Evolutionary conservation across 2,329 filamentous ascomycete species (phyloP).

Genomic region (Madurella mycetomatis): DNA sequence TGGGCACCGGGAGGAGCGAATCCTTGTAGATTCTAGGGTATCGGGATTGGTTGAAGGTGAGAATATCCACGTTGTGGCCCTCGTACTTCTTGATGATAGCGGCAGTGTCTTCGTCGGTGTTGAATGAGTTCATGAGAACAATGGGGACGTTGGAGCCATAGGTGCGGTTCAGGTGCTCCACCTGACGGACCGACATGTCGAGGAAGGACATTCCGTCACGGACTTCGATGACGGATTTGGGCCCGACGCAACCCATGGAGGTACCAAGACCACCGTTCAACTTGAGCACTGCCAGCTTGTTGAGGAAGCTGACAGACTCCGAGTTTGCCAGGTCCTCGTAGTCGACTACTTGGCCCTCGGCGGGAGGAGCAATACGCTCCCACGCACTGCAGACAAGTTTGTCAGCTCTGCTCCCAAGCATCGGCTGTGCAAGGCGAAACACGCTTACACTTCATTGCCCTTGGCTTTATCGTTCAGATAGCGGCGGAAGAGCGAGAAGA

Average conservation of each 20-base stretch:
- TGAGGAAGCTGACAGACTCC: constrained; percentile 89
- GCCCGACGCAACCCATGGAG: constrained; percentile 98
- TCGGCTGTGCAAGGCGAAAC: background rate
- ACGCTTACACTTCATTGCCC: constrained; percentile 78
- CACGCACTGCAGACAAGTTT: constrained; percentile 62
- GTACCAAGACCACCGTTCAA: constrained; percentile 98
- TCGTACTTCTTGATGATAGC: constrained; percentile 99
- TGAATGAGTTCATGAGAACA: constrained; percentile 99
- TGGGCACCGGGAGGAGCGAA: constrained; percentile 91
- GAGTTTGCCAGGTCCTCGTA: constrained; percentile 87
- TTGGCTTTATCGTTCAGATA: constrained; percentile 99
- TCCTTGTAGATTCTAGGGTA: constrained; percentile 99
- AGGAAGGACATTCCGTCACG: constrained; percentile 99
- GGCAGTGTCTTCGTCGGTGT: constrained; percentile 96
- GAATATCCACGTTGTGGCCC: constrained; percentile 98
- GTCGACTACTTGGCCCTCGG: constrained; percentile 88
- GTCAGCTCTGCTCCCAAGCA: constrained; percentile 19
- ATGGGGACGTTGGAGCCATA: constrained; percentile 97
- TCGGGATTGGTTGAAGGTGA: constrained; percentile 99
- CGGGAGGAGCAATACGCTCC: constrained; percentile 93
- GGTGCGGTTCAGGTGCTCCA: constrained; percentile 98
- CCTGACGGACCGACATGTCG: constrained; percentile 96
- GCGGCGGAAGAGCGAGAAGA: constrained; percentile 96
- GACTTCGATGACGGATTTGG: constrained; percentile 99
- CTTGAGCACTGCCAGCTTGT: constrained; percentile 97